Base-by-base conservation (phyloP, 2,329 filamentous ascomycete species). In the Penicillium hesseltinei region DNA sequence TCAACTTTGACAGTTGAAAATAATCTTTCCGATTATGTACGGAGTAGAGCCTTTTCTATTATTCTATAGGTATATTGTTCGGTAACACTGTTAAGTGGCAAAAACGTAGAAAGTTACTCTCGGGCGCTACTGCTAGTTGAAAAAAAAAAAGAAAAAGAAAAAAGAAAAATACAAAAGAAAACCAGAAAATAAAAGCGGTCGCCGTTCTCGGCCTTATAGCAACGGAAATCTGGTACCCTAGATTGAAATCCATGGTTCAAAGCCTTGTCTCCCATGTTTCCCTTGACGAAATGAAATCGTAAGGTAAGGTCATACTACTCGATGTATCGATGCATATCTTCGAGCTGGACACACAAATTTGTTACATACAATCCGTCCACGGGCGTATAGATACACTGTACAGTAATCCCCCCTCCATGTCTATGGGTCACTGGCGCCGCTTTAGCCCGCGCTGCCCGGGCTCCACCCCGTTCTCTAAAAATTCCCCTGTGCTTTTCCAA, bases 401-500 rank as follows among this genome's bases (percentile, higher is more conserved):
- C 27, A 58, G 46, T 47, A 59, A 59, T 61, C 64, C 70, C 69
- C 68, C 67, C 62, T 72, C 71, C 70, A 73, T 68, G 66, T 69
- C 71, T 65, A 73, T 68, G 71, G 71, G 71, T 71, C 68, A 62
- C 62, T 69, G 70, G 67, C 66, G 68, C 59, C 60, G 59, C 62
- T 66, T 62, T 64, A 62, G 62, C 60, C 61, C 61, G 62, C 61
- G 40, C 58, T 62, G 62, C 60, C 59, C 62, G 59, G 57, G 56
- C 51, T 65, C 64, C 63, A 64, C 62, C 54, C 52, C 58, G 58
- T 61, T 62, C 59, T 56, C 61, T 57, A 59, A 62, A 66, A 64
- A 61, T 61, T 52, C 51, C 42, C 45, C 38, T 53, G 21, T 11
- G 33, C 47, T 39, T 42, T 53, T 58, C 62, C 62, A 62, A 66